Conservation (phyloP, 257 asterid genomes). For the Ilex asprella region DNA sequence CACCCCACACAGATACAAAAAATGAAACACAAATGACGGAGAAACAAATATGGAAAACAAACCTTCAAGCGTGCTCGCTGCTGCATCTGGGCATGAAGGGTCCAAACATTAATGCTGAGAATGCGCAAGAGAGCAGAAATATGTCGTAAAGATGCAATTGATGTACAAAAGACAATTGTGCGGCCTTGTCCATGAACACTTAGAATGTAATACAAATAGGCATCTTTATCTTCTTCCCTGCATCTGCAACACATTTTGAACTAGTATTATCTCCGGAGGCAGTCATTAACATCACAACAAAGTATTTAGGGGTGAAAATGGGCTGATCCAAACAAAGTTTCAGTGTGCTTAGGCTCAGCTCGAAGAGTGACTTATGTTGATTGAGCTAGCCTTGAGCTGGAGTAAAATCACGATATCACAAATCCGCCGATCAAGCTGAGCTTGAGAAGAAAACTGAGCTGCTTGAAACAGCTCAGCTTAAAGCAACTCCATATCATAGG, state of each 20-base stretch:
- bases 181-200: conserved; percentile 93
- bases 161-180: conserved; percentile 86
- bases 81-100: conserved; percentile 97
- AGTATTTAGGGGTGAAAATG: no score
- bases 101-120: conserved; percentile 60
- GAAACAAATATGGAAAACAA: neutral
- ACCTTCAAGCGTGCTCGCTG: conserved; percentile 97
- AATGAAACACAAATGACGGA: neutral
- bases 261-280: conserved; percentile 1
- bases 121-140: conserved; percentile 69
- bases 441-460: no score
- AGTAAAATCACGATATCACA: no score
- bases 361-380: no score
- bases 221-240: conserved; percentile 91
- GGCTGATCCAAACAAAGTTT: no score
- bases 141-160: conserved; percentile 91
- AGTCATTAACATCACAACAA: neutral
- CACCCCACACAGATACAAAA: neutral
- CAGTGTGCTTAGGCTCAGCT: no score
- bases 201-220: conserved; percentile 72
- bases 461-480: no score
- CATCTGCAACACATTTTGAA: conserved; percentile 51
- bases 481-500: no score
- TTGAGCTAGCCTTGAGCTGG: no score
- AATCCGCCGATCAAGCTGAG: no score